These are phyloP conservation scores for Chenopodium album DNA, from an alignment of 148 eudicot genomes.

Conservation along the genomic window DNA sequence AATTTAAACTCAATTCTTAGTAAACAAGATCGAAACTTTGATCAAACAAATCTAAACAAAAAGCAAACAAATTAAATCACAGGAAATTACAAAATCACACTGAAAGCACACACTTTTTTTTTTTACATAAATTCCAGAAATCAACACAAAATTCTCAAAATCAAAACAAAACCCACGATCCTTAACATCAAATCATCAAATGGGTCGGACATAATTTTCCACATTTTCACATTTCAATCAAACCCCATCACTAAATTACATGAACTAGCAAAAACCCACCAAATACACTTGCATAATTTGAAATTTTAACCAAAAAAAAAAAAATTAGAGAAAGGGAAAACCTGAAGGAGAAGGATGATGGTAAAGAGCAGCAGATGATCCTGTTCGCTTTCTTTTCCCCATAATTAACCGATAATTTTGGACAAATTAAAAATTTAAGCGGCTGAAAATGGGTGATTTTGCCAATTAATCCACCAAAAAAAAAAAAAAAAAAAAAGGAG, in stretches of 20 bases:
- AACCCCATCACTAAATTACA: slow-evolving; percentile 15
- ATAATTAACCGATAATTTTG: slow-evolving; percentile 17
- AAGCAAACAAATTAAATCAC: not conserved
- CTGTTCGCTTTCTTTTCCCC: slow-evolving; percentile 29
- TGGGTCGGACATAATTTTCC: slow-evolving; percentile 5
- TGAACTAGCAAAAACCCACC: not conserved
- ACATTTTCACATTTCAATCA: slow-evolving; percentile 17
- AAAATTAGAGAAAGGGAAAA: not conserved
- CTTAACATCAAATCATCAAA: not conserved
- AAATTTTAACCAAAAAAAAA: not conserved
- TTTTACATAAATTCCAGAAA: not conserved
- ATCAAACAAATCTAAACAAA: slow-evolving; percentile 12
- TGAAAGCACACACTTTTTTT: not conserved
- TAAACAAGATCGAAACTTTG: slow-evolving; percentile 13
- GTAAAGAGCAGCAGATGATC: slow-evolving; percentile 9
- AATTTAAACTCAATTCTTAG: not conserved
- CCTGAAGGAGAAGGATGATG: slow-evolving; percentile 29
- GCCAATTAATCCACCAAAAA: not conserved
- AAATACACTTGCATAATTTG: not conserved
- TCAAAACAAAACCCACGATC: slow-evolving; percentile 20
- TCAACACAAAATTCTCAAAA: not conserved
- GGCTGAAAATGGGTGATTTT: not conserved
- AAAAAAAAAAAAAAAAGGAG: not conserved
- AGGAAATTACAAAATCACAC: not conserved
- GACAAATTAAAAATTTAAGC: not conserved